Evolutionary conservation across 306 rosid species (phyloP).

Genomic region (Begonia peltatifolia): DNA sequence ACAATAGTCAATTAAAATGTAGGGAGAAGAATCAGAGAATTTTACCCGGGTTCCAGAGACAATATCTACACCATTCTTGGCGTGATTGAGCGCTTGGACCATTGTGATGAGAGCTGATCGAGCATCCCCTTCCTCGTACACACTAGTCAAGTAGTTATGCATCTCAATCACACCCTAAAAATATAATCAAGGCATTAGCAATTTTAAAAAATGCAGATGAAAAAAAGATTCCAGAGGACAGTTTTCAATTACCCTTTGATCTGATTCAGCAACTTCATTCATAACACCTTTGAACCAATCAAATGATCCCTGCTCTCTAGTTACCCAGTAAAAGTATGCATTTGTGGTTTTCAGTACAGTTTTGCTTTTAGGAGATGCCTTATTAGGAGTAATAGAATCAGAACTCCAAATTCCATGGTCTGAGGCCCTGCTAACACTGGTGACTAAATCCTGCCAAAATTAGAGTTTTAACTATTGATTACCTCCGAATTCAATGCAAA

Average conservation of each 20-base stretch:
- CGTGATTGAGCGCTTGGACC: constrained; percentile 99
- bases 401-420: constrained; percentile 54
- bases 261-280: constrained; percentile 95
- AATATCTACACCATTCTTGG: constrained; percentile 94
- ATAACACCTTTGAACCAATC: constrained; percentile 99
- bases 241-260: constrained; percentile 56
- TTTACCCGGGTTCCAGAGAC: constrained; percentile 92
- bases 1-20: neutral
- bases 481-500: neutral
- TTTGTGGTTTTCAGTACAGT: constrained; percentile 75
- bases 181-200: constrained; percentile 14
- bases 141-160: constrained; percentile 99
- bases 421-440: constrained; percentile 59
- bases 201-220: neutral
- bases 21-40: neutral
- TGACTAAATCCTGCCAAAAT: constrained; percentile 48
- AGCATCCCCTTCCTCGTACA: constrained; percentile 97
- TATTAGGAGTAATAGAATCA: constrained; percentile 39
- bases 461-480: neutral
- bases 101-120: constrained; percentile 96
- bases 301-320: constrained; percentile 97
- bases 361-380: constrained; percentile 51
- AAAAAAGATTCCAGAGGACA: neutral
- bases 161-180: constrained; percentile 95
- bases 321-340: constrained; percentile 97